Percentiles rank a stretch among this genome's conserved stretches.
Conservation (phyloP, 2,329 filamentous ascomycete species). For the Mariannaea elegans region DNA sequence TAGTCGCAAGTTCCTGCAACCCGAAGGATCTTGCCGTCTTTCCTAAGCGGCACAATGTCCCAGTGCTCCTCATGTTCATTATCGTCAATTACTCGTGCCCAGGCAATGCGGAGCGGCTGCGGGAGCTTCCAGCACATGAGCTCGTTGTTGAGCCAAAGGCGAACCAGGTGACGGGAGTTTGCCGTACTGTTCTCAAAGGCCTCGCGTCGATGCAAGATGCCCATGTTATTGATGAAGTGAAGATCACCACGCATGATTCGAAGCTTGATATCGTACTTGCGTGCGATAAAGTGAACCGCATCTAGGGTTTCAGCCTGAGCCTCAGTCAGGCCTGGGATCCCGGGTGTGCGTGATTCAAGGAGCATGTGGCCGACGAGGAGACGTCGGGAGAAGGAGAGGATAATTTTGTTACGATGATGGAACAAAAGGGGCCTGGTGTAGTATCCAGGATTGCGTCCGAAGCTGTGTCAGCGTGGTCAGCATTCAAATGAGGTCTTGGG, state of each 20-base stretch:
- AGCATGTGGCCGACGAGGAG: conserved; percentile 8
- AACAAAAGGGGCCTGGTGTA: conserved; percentile 10
- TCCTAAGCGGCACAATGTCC: conserved; percentile 4
- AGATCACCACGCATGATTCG: conserved; percentile 57
- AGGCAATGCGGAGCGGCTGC: conserved; percentile 51
- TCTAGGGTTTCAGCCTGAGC: conserved; percentile 58
- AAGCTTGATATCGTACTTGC: conserved; percentile 50
- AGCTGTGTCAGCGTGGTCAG: too few relatives aligned
- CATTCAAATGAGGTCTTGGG: too few relatives aligned
- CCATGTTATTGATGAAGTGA: conserved; percentile 60
- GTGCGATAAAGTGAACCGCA: conserved; percentile 54
- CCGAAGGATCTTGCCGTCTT: conserved; percentile 7
- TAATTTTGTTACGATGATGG: neutral
- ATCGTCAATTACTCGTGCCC: conserved; percentile 59
- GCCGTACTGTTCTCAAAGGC: conserved; percentile 51
- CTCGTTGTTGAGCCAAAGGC: conserved; percentile 55
- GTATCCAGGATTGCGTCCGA: conserved; percentile 4
- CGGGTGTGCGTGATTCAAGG: neutral
- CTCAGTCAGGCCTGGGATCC: conserved; percentile 61
- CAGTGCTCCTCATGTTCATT: conserved; percentile 55
- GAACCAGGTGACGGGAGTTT: conserved; percentile 33
- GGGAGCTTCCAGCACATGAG: conserved; percentile 56
- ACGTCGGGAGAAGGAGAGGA: conserved; percentile 2
- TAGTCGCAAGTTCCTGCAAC: neutral
- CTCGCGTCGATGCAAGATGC: conserved; percentile 57